Conservation (phyloP, 345 rosid genomes). For the Eutrema heterophyllum region DNA sequence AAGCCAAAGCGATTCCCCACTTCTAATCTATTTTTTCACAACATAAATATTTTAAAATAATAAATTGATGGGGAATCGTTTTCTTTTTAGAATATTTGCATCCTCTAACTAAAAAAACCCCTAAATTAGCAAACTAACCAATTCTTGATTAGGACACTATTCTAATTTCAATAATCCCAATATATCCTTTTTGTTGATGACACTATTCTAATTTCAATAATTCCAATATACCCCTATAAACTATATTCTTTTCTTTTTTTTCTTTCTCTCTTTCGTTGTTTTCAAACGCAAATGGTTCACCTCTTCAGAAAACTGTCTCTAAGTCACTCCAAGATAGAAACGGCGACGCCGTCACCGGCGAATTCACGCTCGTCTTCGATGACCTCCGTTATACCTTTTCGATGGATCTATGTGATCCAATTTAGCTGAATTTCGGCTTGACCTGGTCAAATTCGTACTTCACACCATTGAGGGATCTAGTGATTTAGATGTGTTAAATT, state of each 20-base stretch:
- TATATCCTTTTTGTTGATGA: too few species aligned
- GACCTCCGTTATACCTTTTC: slow-evolving; percentile 39
- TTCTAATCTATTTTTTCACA: background rate
- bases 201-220: too few species aligned
- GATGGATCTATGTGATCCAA: slow-evolving; percentile 3
- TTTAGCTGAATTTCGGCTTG: background rate
- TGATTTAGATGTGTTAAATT: background rate
- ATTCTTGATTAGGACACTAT: too few species aligned
- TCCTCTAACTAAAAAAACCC: too few species aligned
- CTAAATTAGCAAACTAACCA: too few species aligned
- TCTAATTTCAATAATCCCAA: too few species aligned
- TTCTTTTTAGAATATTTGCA: too few species aligned
- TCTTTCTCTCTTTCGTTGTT: slow-evolving; percentile 15
- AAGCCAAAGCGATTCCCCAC: slow-evolving; percentile 34
- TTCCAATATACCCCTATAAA: too few species aligned
- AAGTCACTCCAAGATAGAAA: slow-evolving; percentile 78
- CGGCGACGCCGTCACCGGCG: slow-evolving; percentile 38
- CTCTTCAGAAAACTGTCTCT: slow-evolving; percentile 92
- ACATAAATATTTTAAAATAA: background rate
- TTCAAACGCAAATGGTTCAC: slow-evolving; percentile 56
- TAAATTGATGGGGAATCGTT: slow-evolving; percentile 16
- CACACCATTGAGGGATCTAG: background rate
- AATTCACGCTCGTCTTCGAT: slow-evolving; percentile 18
- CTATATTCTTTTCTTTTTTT: background rate
- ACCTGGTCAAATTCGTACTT: slow-evolving; percentile 8